These are phyloP conservation scores for Verticillium dahliae DNA, from an alignment of 2,329 filamentous ascomycete genomes.

Conservation along the genomic window DNA sequence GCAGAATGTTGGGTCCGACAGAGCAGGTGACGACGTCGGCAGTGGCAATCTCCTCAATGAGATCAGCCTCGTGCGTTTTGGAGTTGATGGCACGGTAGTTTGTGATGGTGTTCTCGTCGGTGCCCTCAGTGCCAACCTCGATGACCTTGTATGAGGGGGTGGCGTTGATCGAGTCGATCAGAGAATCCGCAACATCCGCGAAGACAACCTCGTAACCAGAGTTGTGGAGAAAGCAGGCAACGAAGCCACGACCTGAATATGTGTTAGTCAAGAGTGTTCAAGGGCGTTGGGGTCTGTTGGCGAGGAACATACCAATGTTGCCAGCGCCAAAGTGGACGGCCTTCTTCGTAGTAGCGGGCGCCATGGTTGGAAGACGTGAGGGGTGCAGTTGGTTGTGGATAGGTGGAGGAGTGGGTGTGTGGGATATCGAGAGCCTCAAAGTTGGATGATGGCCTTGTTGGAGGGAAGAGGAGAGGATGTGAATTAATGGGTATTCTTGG, in stretches of 20 bases:
- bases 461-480: not conserved
- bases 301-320: slow-evolving; percentile 59
- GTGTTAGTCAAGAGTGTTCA: not conserved
- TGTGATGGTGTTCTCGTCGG: slow-evolving; percentile 74
- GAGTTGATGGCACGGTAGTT: slow-evolving; percentile 98
- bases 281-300: not conserved
- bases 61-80: slow-evolving; percentile 71
- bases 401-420: slow-evolving; percentile 1
- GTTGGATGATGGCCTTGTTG: not conserved
- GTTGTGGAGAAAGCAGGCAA: slow-evolving; percentile 87
- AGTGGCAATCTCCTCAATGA: slow-evolving; percentile 77
- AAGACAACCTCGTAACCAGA: slow-evolving; percentile 96
- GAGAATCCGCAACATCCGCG: slow-evolving; percentile 79
- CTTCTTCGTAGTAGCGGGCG: slow-evolving; percentile 39
- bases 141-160: slow-evolving; percentile 81
- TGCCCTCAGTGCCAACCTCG: slow-evolving; percentile 81
- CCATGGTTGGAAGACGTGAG: slow-evolving; percentile 28
- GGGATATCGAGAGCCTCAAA: slow-evolving; percentile 4
- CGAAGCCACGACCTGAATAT: slow-evolving; percentile 62
- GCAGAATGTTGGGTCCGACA: slow-evolving; percentile 91
- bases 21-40: slow-evolving; percentile 94
- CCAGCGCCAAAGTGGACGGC: slow-evolving; percentile 82
- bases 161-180: slow-evolving; percentile 75
- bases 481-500: not conserved
- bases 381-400: not conserved